Base-by-base conservation (phyloP, 768 basidiomycete species). In the Amanita thiersii region DNA sequence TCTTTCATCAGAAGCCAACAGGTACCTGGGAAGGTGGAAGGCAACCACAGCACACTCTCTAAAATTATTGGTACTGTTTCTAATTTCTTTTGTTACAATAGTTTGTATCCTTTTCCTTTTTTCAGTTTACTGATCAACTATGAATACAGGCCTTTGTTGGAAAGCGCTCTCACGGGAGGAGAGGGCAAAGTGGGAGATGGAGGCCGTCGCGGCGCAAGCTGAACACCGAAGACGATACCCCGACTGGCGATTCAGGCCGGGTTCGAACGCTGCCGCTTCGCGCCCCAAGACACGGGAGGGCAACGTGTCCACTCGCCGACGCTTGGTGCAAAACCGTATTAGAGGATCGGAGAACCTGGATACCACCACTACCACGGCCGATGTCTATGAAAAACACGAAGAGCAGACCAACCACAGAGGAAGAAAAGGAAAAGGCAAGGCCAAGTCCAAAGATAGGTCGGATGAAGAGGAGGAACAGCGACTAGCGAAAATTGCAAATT, bases 241-340 rank as follows among this genome's bases (percentile, higher is more conserved):
- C 1, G 81, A 86, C 58, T 89, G 86, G 85, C 68, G 86, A 37
- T 89, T 86, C 57, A 71, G 81, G 37, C 84, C 82, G 3, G 78
- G 75, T 12, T 58, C 69, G 10, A 70, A 72, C 46, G 62, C 67
- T 14, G 30, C 55, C 63, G 31, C 62, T 59, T 56, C 20, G 67
- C 69, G 50, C 53, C 57, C 26, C 64, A 65, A 46, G 66, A 63
- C 40, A 56, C 53, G 55, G 40, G 46, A 44, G 40, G 47, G 45
- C 48, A 37, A 46, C 43, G 28, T 48, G 58, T 20, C 47, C 50
- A 38, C 50, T 54, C 37, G 53, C 49, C 44, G 52, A 35, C 32
- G 25, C 10, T 2, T n/a, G 15, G 15, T 18, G 10, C 15, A 19
- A 19, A 52, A 50, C 40, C 50, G 55, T 28, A 19, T n/a, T 3